These are phyloP conservation scores for Yarrowia sp. DNA, from an alignment of 805 yeast genomes.

Conservation along the genomic window DNA sequence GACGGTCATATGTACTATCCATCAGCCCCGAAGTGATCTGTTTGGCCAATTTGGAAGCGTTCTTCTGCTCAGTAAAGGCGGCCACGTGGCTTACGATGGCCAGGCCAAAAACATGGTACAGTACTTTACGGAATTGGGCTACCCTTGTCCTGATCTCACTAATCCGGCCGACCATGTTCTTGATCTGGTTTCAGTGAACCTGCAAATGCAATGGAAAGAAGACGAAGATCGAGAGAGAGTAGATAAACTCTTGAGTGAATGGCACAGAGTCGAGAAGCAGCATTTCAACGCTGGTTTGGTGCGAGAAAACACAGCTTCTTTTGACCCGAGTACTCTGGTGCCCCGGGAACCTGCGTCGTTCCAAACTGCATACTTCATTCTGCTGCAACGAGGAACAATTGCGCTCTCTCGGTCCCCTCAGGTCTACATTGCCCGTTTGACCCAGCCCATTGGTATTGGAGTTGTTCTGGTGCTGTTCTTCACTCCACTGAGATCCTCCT, in stretches of 20 bases:
- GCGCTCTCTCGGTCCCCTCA: slow-evolving; percentile 53
- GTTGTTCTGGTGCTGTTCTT: slow-evolving; percentile 65
- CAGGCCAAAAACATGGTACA: slow-evolving; percentile 43
- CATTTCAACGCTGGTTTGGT: not conserved
- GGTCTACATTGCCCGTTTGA: slow-evolving; percentile 58
- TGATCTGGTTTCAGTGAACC: slow-evolving; percentile 62
- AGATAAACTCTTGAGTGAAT: slow-evolving; percentile 38
- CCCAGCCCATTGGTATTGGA: slow-evolving; percentile 63
- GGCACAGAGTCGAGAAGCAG: slow-evolving; percentile 36
- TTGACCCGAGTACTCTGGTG: slow-evolving; percentile 34
- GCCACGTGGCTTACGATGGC: slow-evolving; percentile 67
- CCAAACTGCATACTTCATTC: slow-evolving; percentile 30
- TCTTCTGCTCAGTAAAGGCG: slow-evolving; percentile 70
- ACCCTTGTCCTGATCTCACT: slow-evolving; percentile 54
- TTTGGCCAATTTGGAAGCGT: slow-evolving; percentile 65
- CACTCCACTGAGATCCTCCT: slow-evolving; percentile 51
- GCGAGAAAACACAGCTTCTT: not conserved
- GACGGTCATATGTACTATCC: slow-evolving; percentile 73
- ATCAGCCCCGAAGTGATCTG: slow-evolving; percentile 73
- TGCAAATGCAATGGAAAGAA: slow-evolving; percentile 46
- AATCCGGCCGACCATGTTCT: slow-evolving; percentile 74
- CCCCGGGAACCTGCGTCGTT: slow-evolving; percentile 3
- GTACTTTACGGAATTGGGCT: slow-evolving; percentile 51
- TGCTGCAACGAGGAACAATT: slow-evolving; percentile 42
- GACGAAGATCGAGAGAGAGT: slow-evolving; percentile 43